Conservation (phyloP, 2,329 filamentous ascomycete genomes). For the Orbilia brochopaga region DNA sequence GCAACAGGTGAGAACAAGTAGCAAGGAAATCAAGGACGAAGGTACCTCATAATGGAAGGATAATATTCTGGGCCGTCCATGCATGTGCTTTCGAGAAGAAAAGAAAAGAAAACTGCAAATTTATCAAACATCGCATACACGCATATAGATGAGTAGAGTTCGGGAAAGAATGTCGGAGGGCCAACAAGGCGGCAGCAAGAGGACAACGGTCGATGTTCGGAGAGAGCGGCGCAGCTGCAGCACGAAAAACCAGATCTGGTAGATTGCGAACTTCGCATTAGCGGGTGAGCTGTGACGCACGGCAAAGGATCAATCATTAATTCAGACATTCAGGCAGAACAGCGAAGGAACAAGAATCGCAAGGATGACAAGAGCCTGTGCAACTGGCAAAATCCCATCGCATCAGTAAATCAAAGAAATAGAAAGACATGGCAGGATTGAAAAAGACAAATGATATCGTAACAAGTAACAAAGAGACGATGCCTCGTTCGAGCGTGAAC, state of each 20-base stretch:
- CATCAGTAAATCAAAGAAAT: not conserved
- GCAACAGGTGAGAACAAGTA: slow-evolving; percentile 10
- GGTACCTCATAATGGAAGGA: slow-evolving; percentile 4
- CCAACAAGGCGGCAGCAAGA: slow-evolving; percentile 19
- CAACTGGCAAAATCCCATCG: not conserved
- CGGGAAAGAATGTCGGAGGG: slow-evolving; percentile 27
- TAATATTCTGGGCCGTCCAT: slow-evolving; percentile 10
- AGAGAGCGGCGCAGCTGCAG: slow-evolving; percentile 14
- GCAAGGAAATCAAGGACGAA: slow-evolving; percentile 7
- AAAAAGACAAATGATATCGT: slow-evolving; percentile 1
- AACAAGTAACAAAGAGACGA: not conserved
- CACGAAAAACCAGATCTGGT: not conserved
- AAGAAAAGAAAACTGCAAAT: slow-evolving; percentile 5
- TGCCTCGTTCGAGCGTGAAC: not conserved
- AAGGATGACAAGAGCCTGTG: not conserved
- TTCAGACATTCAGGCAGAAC: slow-evolving; percentile 4
- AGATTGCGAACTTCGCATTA: not conserved
- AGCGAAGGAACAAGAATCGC: not conserved
- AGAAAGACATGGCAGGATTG: not conserved
- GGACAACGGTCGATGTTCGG: not conserved
- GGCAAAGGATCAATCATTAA: slow-evolving; percentile 18
- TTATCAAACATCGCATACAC: slow-evolving; percentile 36
- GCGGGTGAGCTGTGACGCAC: not conserved
- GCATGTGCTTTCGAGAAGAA: slow-evolving; percentile 12
- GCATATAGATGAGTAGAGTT: slow-evolving; percentile 10